Base-by-base conservation (phyloP, 805 yeast species). In the Myxozyma neotropica region DNA sequence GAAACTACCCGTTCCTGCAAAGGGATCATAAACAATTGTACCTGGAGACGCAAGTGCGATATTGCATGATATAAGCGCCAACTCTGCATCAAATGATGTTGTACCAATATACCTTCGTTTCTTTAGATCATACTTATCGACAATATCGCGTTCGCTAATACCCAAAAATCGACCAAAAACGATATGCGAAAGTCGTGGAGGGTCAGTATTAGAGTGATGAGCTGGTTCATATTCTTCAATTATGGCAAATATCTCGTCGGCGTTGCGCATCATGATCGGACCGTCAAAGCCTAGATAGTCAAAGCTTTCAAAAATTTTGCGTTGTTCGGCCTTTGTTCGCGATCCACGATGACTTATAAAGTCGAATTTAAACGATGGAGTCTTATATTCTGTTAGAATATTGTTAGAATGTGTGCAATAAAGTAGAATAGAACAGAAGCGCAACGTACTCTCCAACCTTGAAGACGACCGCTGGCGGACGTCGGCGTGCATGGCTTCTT, bases 1-100 rank as follows among this genome's bases (percentile, higher is more conserved):
- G 70, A 94, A 94, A 21, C 97, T 89, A 0, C 99, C 99, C 0
- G 99, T 94, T 0, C 99, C 99, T 2, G 89, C 90, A 75, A 94
- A 94, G 24, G 99, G 99, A 73, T 94, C 99, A 70, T 89, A 93
- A 70, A 88, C 82, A 2, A 91, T 70, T 55, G 84, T 81, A 0
- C 86, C 87, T 0, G 80, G 77, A 38, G 72, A 78, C 13, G 87
- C 89, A 63, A 88, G 91, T 0, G 88, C 96, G 53, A 94, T 80
- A 69, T 93, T 94, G 69, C 96, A 88, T 31, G 95, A 87, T 15
- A 92, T 87, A 48, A 94, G 74, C 0, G 97, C 84, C 60, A 94
- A 76, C 70, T 94, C 98, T 0, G 97, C 96, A 67, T 94, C 99
- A 74, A 94, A 94, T 17, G 97, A 89, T 0, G 99, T 94, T 5